Evolutionary conservation across 176 grass and related monocot species (phyloP).

Genomic region (Otatea glauca): DNA sequence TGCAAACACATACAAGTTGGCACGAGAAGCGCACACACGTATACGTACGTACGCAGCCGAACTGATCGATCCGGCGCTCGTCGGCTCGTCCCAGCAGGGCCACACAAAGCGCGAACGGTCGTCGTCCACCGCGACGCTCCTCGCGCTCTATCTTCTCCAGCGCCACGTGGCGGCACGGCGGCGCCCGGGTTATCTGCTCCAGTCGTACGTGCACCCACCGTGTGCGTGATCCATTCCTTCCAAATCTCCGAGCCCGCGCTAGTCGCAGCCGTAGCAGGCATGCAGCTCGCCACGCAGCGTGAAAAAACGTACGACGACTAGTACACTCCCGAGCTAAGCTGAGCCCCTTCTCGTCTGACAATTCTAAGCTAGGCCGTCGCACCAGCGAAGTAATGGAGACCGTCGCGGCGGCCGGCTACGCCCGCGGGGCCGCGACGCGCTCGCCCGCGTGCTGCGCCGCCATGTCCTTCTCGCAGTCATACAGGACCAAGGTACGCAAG

Average conservation of each 20-base stretch:
- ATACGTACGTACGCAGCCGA: neutral
- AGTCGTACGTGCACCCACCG: conserved; percentile 37
- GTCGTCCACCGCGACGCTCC: conserved; percentile 20
- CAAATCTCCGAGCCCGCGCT: neutral
- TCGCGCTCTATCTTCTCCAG: conserved; percentile 56
- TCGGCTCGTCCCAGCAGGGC: conserved; percentile 17
- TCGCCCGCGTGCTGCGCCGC: conserved; percentile 54
- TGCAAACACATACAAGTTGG: neutral
- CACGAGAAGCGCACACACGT: neutral
- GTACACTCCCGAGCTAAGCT: neutral
- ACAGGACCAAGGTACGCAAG: conserved; percentile 49
- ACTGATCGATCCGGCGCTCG: neutral
- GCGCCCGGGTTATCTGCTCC: conserved; percentile 47
- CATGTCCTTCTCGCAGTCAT: conserved; percentile 67
- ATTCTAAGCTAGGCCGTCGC: too few species aligned
- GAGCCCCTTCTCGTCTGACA: too few species aligned
- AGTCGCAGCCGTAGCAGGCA: neutral
- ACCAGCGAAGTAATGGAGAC: conserved; percentile 57
- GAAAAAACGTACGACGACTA: neutral
- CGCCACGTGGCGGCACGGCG: conserved; percentile 49
- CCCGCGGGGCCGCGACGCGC: conserved; percentile 52
- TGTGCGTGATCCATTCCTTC: conserved; percentile 28
- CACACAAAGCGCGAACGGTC: conserved; percentile 53
- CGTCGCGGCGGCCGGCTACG: conserved; percentile 65
- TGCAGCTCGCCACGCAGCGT: neutral